Base-by-base conservation (phyloP, 164 flowering plant species). In the Kingdonia uniflora region DNA sequence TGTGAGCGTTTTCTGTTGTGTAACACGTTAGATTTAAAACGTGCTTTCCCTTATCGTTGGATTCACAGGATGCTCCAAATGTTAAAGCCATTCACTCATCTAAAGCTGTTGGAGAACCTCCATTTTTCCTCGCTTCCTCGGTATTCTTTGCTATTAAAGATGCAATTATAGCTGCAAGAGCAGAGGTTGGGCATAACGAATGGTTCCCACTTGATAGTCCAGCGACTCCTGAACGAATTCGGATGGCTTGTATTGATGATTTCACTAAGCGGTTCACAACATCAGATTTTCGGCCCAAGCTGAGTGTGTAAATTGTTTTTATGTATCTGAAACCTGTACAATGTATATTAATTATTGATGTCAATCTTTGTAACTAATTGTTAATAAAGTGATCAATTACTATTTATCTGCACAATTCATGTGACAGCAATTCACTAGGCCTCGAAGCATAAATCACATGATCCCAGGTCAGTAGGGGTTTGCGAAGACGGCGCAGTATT, bases 61-160 rank as follows among this genome's bases (percentile, higher is more conserved):
- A 37, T 7, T 37, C 11, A 29, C 74, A 94, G 96, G 96, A 70
- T 52, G 76, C 76, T 61, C 95, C 87, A 35, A 94, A 94, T 59
- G 63, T 52, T 20, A 86, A 74, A 65, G 97, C 96, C 51, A 77
- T 94, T 49, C 97, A 94, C 60, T 94, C 97, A 38, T 88, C 95
- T 1, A 94, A 94, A 74, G 99, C 97, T 16, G 97, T 89, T 0
- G 99, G 99, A 5, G 99, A 94, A 63, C 97, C 97, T 50, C 99
- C 99, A 14, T 92, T 92, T 58, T 92, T 92, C 54, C 80, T 92
- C 49, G 99, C 97, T 6, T 81, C 97, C 23, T 39, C 95, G 11
- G 95, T 80, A 33, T 83, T 92, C 49, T 92, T 92, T 46, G 99
- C 92, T 51, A 88, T 92, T 62, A 92, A 92, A 61, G 95, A 92